These are phyloP conservation scores for Austroboletus festivus DNA, from an alignment of 768 basidiomycete species.

Conservation along the genomic window DNA sequence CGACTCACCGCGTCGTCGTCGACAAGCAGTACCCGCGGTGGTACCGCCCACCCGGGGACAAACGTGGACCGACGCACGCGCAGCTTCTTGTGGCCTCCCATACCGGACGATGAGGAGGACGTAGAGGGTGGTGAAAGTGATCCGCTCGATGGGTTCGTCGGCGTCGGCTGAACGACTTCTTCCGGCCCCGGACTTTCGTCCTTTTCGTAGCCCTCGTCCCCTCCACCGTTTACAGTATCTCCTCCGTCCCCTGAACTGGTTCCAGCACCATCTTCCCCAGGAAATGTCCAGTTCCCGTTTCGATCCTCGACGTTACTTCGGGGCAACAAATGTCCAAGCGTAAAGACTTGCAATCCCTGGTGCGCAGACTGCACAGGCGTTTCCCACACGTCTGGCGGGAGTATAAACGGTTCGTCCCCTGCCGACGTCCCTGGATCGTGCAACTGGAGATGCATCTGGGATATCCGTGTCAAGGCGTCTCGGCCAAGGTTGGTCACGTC, in stretches of 20 bases:
- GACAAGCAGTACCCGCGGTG: constrained; percentile 87
- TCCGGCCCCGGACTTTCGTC: constrained; percentile 31
- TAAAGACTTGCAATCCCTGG: constrained; percentile 76
- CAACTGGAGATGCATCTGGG: constrained; percentile 46
- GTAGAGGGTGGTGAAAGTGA: constrained; percentile 16
- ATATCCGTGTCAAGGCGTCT: constrained; percentile 51
- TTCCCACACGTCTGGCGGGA: constrained; percentile 27
- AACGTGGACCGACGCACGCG: constrained; percentile 75
- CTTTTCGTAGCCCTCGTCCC: constrained; percentile 22
- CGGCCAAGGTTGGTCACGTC: constrained; percentile 26
- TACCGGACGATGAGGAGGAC: constrained; percentile 11
- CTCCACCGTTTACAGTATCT: constrained; percentile 20
- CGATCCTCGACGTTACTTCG: constrained; percentile 46
- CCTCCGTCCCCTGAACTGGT: constrained; percentile 18
- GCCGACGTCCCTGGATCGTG: constrained; percentile 25
- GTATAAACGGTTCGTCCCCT: constrained; percentile 28
- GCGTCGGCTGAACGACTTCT: constrained; percentile 42
- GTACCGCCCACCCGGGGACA: constrained; percentile 88
- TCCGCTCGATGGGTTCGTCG: constrained; percentile 19
- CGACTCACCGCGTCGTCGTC: constrained; percentile 94
- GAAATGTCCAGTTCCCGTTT: constrained; percentile 63
- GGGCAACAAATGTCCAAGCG: constrained; percentile 74
- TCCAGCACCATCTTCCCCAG: constrained; percentile 28
- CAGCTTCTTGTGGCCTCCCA: constrained; percentile 40
- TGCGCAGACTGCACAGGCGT: constrained; percentile 37